These are phyloP conservation scores for Nepenthes gracilis DNA, from an alignment of 148 eudicot species.

Conservation along the genomic window DNA sequence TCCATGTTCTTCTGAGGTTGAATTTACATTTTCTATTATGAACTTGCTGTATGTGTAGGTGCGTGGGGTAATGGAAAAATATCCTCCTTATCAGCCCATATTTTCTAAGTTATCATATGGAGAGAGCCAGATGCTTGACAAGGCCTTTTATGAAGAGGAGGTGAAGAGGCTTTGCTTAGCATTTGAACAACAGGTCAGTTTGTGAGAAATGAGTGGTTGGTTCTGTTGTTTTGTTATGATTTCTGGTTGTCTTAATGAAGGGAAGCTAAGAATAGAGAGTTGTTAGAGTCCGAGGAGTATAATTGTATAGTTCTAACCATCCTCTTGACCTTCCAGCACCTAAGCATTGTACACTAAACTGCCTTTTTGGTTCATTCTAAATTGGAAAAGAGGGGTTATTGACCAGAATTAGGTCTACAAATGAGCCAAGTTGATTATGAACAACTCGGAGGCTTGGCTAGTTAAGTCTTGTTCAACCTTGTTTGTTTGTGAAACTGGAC, in stretches of 20 bases:
- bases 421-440: no score
- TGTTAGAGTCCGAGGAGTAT: not conserved
- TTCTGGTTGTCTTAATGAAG: not conserved
- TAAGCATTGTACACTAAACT: not conserved
- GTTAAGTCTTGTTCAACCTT: no score
- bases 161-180: slow-evolving; percentile 89
- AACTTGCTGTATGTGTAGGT: slow-evolving; percentile 30
- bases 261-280: no score
- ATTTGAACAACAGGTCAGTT: slow-evolving; percentile 86
- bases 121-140: slow-evolving; percentile 97
- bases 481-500: no score
- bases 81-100: slow-evolving; percentile 82
- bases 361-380: not conserved
- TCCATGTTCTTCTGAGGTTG: not conserved
- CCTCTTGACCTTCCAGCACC: not conserved
- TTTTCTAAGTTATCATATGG: slow-evolving; percentile 83
- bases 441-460: no score
- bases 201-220: not conserved
- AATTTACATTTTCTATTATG: not conserved
- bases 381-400: no score
- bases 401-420: no score
- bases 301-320: no score
- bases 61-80: slow-evolving; percentile 90
- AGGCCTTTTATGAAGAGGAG: slow-evolving; percentile 97
- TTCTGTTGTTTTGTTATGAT: not conserved